Conservation (phyloP, 2,329 filamentous ascomycete genomes). For the Catunica adiposa region DNA sequence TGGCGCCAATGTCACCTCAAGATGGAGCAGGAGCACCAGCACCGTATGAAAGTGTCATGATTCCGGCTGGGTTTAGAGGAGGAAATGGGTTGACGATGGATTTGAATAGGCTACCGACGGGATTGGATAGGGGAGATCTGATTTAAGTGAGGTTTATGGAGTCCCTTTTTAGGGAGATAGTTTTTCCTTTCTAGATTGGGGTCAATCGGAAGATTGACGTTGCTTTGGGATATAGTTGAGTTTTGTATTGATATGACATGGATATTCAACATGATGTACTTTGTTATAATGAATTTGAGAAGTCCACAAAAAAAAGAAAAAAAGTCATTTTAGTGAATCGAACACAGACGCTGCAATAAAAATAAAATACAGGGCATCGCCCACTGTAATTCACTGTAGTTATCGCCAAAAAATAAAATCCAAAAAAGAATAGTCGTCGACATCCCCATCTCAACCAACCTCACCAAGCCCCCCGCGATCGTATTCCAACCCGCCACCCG, state of each 20-base stretch:
- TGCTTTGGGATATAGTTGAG: background rate
- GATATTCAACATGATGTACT: too few relatives aligned
- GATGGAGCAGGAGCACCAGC: conserved; percentile 20
- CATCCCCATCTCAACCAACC: conserved; percentile 37
- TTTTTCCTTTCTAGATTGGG: background rate
- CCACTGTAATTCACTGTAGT: background rate
- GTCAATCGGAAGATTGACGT: background rate
- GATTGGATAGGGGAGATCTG: conserved; percentile 38
- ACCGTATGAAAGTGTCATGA: conserved; percentile 28
- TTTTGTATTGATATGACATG: too few relatives aligned
- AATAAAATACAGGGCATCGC: background rate
- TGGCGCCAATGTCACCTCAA: conserved; percentile 22
- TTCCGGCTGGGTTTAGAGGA: conserved; percentile 12
- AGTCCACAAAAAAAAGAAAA: background rate
- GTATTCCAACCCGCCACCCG: conserved; percentile 54
- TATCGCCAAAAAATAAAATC: background rate
- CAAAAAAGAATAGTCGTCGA: conserved; percentile 27
- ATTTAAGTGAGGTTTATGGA: conserved; percentile 24
- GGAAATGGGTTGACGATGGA: background rate
- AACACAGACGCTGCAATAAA: conserved; percentile 10
- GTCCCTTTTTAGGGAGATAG: conserved; percentile 12
- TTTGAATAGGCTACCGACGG: conserved; percentile 30
- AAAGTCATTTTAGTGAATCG: background rate
- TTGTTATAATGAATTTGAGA: background rate
- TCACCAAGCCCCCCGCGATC: conserved; percentile 44